These are phyloP conservation scores for Kokia cookei DNA, from an alignment of 441 rosid genomes.

Conservation along the genomic window DNA sequence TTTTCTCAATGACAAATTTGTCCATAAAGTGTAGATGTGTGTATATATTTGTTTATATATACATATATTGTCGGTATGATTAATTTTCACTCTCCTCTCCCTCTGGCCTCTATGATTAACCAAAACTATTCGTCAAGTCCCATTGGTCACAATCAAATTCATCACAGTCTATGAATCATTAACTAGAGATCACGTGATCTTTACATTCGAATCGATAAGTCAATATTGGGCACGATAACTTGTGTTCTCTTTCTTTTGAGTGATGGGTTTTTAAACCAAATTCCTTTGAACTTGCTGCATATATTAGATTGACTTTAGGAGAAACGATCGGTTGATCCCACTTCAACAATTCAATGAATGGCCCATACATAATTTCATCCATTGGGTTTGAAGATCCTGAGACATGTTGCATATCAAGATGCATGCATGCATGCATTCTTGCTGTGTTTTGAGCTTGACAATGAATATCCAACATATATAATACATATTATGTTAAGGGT, in stretches of 20 bases:
- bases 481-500: background rate
- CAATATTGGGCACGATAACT: conserved; percentile 10
- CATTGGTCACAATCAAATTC: conserved; percentile 21
- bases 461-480: too few species aligned
- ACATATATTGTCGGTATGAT: conserved; percentile 22
- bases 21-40: conserved; percentile 5
- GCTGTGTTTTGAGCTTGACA: background rate
- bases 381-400: background rate
- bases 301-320: background rate
- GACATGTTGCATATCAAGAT: background rate
- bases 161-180: conserved; percentile 12
- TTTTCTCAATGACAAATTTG: conserved; percentile 9
- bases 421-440: background rate
- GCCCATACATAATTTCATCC: background rate
- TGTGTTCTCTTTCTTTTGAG: background rate
- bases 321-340: background rate
- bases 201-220: background rate
- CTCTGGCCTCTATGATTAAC: conserved; percentile 18
- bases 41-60: background rate
- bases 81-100: background rate
- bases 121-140: conserved; percentile 12
- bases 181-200: conserved; percentile 11
- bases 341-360: background rate
- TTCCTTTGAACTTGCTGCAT: background rate
- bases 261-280: background rate